phyloP scores from a whole-genome alignment of 1,139 yeast species.

The Saccharomycopsis phalli region DNA sequence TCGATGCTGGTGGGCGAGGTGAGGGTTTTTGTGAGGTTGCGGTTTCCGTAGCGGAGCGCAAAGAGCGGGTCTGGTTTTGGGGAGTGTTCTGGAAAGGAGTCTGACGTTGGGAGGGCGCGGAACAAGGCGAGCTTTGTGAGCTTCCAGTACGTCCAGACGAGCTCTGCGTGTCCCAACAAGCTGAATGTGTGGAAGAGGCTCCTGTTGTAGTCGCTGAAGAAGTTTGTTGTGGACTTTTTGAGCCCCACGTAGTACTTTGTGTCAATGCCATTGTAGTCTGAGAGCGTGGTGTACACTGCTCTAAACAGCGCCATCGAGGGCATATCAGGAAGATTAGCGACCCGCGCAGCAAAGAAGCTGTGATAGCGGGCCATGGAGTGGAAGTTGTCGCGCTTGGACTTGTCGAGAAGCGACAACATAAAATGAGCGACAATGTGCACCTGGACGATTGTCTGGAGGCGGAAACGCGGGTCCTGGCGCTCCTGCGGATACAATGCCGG shows the following conservation, averaged over 20 bases:
- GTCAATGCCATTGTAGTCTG: neutral
- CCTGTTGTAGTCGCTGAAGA: conserved; percentile 5
- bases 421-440: conserved; percentile 13
- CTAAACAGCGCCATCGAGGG: neutral
- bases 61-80: conserved; percentile 1
- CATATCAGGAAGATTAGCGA: neutral
- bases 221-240: conserved; percentile 1
- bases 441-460: conserved; percentile 13
- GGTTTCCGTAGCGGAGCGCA: conserved; percentile 14
- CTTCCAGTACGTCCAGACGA: conserved; percentile 13
- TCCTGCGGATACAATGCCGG: conserved; percentile 4
- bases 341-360: neutral
- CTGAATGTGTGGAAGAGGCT: conserved; percentile 9
- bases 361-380: conserved; percentile 1
- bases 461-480: conserved; percentile 7
- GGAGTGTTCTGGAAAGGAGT: conserved; percentile 1
- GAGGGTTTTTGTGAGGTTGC: conserved; percentile 14
- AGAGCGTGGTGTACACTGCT: neutral
- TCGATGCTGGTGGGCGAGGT: neutral
- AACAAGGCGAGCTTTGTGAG: conserved; percentile 8
- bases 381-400: conserved; percentile 10
- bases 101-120: neutral
- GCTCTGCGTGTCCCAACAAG: conserved; percentile 1
- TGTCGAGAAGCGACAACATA: conserved; percentile 9
- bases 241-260: conserved; percentile 5